Evolutionary conservation across 768 basidiomycete genomes (phyloP).

Genomic region (Xerocomellus intermedius): DNA sequence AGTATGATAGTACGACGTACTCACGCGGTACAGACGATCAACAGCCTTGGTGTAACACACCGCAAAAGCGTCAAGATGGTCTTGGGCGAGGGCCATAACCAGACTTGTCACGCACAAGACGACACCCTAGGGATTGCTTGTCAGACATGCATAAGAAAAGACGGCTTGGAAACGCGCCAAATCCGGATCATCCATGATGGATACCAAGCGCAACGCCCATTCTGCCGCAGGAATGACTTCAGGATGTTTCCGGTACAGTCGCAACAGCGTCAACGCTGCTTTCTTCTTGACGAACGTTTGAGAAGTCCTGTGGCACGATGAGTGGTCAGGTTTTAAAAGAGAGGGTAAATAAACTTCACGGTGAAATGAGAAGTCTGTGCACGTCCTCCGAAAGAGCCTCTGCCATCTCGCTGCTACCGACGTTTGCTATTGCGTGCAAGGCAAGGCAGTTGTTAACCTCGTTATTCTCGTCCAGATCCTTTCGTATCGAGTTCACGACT

Average conservation of each 20-base stretch:
- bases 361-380: conserved; percentile 90
- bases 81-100: conserved; percentile 92
- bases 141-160: not conserved
- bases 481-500: conserved; percentile 97
- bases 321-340: conserved; percentile 10
- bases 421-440: conserved; percentile 96
- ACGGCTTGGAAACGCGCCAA: conserved; percentile 48
- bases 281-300: conserved; percentile 98
- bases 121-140: conserved; percentile 64
- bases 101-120: conserved; percentile 92
- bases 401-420: conserved; percentile 98
- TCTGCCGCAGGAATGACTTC: conserved; percentile 90
- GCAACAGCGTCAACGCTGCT: conserved; percentile 88
- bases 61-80: conserved; percentile 84
- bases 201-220: conserved; percentile 93
- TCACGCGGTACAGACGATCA: conserved; percentile 78
- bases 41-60: conserved; percentile 96
- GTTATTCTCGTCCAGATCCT: conserved; percentile 92
- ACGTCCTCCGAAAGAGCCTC: conserved; percentile 93
- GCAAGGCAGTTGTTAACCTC: conserved; percentile 97
- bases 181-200: conserved; percentile 93
- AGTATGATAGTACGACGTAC: conserved; percentile 14
- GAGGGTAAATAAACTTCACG: conserved; percentile 49
- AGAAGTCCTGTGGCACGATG: conserved; percentile 65
- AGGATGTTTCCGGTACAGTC: conserved; percentile 94